phyloP scores from a whole-genome alignment of 1,139 yeast genomes.

The Casaregolazyma suthepensis region DNA sequence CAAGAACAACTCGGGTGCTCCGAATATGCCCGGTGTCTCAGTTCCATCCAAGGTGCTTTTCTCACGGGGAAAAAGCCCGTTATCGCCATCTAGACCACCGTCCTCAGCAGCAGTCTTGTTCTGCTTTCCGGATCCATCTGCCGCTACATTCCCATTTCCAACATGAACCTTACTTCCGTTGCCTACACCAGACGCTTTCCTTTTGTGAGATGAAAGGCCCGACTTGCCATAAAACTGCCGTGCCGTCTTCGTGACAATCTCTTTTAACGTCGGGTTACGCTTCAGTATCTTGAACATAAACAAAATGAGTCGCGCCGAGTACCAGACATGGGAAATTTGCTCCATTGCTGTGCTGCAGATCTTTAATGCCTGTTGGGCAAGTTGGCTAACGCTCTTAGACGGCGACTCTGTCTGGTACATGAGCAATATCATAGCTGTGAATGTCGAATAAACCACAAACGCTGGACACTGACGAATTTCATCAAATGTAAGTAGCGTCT shows the following conservation, averaged over 20 bases:
- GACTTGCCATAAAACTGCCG: slow-evolving; percentile 13
- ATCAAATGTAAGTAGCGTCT: slow-evolving; percentile 49
- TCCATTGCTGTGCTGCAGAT: slow-evolving; percentile 48
- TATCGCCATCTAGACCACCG: neutral
- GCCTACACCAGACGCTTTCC: slow-evolving; percentile 6
- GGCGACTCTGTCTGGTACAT: slow-evolving; percentile 67
- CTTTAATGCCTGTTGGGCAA: slow-evolving; percentile 53
- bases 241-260: slow-evolving; percentile 27
- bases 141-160: neutral
- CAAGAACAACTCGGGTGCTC: slow-evolving; percentile 30
- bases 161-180: slow-evolving; percentile 2
- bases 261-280: slow-evolving; percentile 25
- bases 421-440: slow-evolving; percentile 67
- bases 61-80: slow-evolving; percentile 4
- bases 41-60: neutral
- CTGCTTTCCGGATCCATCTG: slow-evolving; percentile 2
- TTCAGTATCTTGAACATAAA: slow-evolving; percentile 30
- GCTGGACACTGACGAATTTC: slow-evolving; percentile 53
- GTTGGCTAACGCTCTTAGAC: slow-evolving; percentile 49
- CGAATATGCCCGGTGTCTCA: neutral
- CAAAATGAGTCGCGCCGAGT: slow-evolving; percentile 35
- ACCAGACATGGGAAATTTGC: slow-evolving; percentile 45
- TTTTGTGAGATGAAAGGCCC: neutral
- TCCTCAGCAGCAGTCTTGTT: neutral
- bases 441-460: slow-evolving; percentile 47